A percentile compares a stretch with the other conserved stretches of the same genome.
phyloP scores from a whole-genome alignment of 805 yeast species.

The Hemisphaericaspora nanyangensis region DNA sequence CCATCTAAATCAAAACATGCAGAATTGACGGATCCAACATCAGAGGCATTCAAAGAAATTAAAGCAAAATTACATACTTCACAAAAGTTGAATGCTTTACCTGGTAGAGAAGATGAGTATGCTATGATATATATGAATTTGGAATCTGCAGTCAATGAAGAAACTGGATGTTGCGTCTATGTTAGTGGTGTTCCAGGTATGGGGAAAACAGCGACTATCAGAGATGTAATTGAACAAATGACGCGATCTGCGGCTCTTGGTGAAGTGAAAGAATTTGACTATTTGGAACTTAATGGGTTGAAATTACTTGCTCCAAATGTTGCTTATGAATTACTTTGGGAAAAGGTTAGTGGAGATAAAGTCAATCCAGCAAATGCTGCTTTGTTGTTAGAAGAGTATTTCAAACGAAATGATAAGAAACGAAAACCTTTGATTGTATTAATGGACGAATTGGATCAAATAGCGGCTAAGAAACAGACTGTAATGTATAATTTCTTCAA shows the following conservation, averaged over 20 bases:
- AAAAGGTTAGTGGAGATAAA: conserved; percentile 55
- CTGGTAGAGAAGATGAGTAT: conserved; percentile 85
- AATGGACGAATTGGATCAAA: conserved; percentile 90
- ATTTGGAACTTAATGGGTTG: conserved; percentile 86
- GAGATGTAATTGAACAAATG: conserved; percentile 78
- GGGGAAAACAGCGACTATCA: conserved; percentile 90
- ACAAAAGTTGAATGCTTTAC: conserved; percentile 50
- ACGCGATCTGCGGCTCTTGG: conserved; percentile 28
- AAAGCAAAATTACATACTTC: conserved; percentile 43
- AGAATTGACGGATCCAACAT: conserved; percentile 16
- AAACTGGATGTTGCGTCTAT: conserved; percentile 79
- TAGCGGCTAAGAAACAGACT: conserved; percentile 75
- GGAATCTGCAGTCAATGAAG: conserved; percentile 65
- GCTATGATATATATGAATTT: conserved; percentile 62
- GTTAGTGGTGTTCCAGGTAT: conserved; percentile 98
- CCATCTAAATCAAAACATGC: conserved; percentile 9
- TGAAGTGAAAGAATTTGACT: conserved; percentile 51
- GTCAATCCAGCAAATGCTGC: conserved; percentile 64
- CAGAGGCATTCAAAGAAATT: conserved; percentile 33
- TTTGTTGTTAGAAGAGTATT: conserved; percentile 65
- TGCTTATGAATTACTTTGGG: conserved; percentile 83
- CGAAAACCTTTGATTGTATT: conserved; percentile 64
- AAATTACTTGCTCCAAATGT: conserved; percentile 74
- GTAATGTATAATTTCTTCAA: conserved; percentile 95
- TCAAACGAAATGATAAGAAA: conserved; percentile 36